Percentiles rank a stretch among this genome's conserved stretches.
Conservation (phyloP, 768 basidiomycete species). For the Lyophyllum decastes region DNA sequence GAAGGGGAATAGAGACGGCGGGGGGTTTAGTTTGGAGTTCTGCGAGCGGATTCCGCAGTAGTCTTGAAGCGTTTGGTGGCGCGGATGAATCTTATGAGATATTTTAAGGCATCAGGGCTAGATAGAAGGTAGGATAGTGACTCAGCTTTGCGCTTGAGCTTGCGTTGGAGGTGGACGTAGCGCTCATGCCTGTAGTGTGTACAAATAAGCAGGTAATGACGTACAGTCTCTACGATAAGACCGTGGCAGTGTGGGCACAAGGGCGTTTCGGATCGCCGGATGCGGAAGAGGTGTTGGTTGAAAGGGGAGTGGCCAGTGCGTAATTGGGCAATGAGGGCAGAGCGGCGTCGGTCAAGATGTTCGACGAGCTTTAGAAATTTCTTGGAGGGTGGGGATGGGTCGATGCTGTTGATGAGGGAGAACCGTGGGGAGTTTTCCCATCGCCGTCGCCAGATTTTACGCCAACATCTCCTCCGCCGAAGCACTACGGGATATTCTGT, state of each 20-base stretch:
- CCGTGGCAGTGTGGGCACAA: slow-evolving; percentile 19
- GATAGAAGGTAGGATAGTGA: slow-evolving; percentile 2
- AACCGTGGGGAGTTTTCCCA: too few relatives aligned
- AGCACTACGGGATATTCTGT: too few relatives aligned
- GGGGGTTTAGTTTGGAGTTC: neutral
- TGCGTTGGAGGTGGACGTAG: neutral
- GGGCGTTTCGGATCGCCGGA: too few relatives aligned
- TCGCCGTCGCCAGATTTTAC: too few relatives aligned
- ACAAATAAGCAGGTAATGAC: slow-evolving; percentile 3
- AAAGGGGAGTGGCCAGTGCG: too few relatives aligned
- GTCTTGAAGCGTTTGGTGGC: neutral
- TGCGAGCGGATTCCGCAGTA: neutral
- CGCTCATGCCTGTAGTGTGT: neutral
- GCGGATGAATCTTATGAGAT: neutral
- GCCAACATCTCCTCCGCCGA: too few relatives aligned
- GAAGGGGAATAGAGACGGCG: neutral
- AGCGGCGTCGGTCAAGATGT: neutral
- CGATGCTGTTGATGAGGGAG: too few relatives aligned
- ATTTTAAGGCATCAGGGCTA: neutral
- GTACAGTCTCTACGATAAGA: neutral
- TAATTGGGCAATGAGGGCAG: neutral
- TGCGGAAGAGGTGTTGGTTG: too few relatives aligned
- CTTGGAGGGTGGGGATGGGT: slow-evolving; percentile 10
- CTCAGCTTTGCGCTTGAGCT: neutral
- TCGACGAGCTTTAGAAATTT: neutral